Percentiles rank a stretch among this genome's conserved stretches.
Conservation (phyloP, 2,329 filamentous ascomycete species). For the Alternaria longipes region DNA sequence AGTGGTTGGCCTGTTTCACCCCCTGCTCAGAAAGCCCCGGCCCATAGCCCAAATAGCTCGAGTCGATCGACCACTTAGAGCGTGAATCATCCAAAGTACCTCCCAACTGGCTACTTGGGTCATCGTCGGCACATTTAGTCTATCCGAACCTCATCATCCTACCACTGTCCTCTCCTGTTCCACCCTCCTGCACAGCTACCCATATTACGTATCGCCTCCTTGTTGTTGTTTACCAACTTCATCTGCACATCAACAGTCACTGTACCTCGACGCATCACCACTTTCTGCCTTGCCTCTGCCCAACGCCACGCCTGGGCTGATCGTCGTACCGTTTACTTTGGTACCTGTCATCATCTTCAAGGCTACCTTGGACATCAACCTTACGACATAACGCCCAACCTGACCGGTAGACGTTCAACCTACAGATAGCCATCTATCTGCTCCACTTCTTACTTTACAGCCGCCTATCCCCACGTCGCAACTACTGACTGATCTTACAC, state of each 20-base stretch:
- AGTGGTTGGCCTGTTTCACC: slow-evolving; percentile 53
- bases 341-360: slow-evolving; percentile 22
- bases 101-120: slow-evolving; percentile 46
- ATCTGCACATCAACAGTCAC: slow-evolving; percentile 21
- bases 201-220: slow-evolving; percentile 28
- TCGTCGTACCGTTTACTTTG: slow-evolving; percentile 24
- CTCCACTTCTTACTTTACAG: neutral
- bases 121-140: slow-evolving; percentile 47
- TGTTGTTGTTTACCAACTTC: slow-evolving; percentile 37
- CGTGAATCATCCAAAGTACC: slow-evolving; percentile 40
- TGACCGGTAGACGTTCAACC: slow-evolving; percentile 27
- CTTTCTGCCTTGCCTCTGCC: slow-evolving; percentile 40
- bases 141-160: slow-evolving; percentile 41
- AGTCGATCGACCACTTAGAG: slow-evolving; percentile 50
- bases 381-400: slow-evolving; percentile 24
- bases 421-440: slow-evolving; percentile 14
- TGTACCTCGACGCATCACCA: slow-evolving; percentile 22
- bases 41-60: slow-evolving; percentile 49
- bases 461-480: slow-evolving; percentile 9
- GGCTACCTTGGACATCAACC: slow-evolving; percentile 18
- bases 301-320: slow-evolving; percentile 37
- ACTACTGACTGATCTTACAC: slow-evolving; percentile 12
- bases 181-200: slow-evolving; percentile 33
- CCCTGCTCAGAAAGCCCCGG: slow-evolving; percentile 40
- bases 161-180: slow-evolving; percentile 37